Conservation (phyloP, 192 early-diverging fungal genomes). For the Coemansia erecta region DNA sequence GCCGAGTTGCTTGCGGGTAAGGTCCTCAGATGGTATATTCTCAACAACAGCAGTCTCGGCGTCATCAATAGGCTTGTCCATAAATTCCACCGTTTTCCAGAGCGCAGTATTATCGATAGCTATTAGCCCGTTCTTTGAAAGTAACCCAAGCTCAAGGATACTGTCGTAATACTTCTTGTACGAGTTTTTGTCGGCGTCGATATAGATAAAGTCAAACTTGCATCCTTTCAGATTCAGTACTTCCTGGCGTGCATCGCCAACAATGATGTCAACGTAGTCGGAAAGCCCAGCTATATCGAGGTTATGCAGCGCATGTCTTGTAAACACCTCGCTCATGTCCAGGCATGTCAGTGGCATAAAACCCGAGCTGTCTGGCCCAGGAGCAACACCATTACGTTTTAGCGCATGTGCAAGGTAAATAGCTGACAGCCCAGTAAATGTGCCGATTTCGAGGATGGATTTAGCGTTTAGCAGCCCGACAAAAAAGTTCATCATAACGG, state of each 20-base stretch:
- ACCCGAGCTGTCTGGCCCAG: slow-evolving; percentile 9
- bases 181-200: slow-evolving; percentile 72
- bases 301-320: slow-evolving; percentile 47
- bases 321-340: slow-evolving; percentile 56
- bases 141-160: slow-evolving; percentile 58
- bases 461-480: slow-evolving; percentile 53
- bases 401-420: slow-evolving; percentile 70
- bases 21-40: slow-evolving; percentile 1
- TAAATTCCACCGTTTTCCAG: slow-evolving; percentile 14
- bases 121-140: slow-evolving; percentile 59
- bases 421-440: slow-evolving; percentile 64
- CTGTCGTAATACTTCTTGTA: slow-evolving; percentile 65
- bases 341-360: slow-evolving; percentile 48
- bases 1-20: not conserved
- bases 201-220: slow-evolving; percentile 62
- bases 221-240: slow-evolving; percentile 39
- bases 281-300: slow-evolving; percentile 28
- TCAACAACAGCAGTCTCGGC: slow-evolving; percentile 13
- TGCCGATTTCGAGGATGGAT: slow-evolving; percentile 65
- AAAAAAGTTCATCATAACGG: slow-evolving; percentile 52
- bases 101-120: slow-evolving; percentile 62
- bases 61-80: slow-evolving; percentile 10
- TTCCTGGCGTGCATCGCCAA: slow-evolving; percentile 32
- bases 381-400: slow-evolving; percentile 37
- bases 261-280: slow-evolving; percentile 50